Percentiles rank a stretch among this genome's conserved stretches.
Conservation (phyloP, 2,329 filamentous ascomycete species). For the Colletotrichum shisoi region DNA sequence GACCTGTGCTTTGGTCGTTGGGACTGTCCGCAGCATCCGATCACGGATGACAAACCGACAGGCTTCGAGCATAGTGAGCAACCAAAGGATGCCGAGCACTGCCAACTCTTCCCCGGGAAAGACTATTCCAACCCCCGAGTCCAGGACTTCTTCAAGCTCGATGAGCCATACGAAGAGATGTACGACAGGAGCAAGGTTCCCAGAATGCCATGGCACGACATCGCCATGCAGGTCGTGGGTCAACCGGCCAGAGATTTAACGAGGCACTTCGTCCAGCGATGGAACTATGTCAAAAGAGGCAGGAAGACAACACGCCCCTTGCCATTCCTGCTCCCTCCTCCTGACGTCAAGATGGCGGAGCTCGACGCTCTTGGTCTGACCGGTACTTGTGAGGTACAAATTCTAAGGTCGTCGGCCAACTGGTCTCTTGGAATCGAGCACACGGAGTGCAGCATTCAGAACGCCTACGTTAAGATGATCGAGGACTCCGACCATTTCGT, state of each 20-base stretch:
- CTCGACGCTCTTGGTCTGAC: conserved; percentile 86
- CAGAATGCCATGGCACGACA: conserved; percentile 98
- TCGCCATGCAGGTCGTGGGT: conserved; percentile 96
- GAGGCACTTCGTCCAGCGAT: conserved; percentile 94
- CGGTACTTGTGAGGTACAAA: conserved; percentile 96
- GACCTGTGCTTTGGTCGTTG: conserved; percentile 97
- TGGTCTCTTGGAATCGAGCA: conserved; percentile 93
- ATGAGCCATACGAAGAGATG: conserved; percentile 98
- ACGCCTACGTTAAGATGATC: conserved; percentile 93
- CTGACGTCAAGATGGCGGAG: conserved; percentile 87
- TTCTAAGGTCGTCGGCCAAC: conserved; percentile 84
- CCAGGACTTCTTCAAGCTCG: conserved; percentile 90
- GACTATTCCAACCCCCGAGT: conserved; percentile 97
- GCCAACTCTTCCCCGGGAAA: conserved; percentile 95
- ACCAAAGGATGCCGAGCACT: conserved; percentile 90
- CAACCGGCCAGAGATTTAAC: conserved; percentile 94
- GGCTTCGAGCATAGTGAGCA: conserved; percentile 83
- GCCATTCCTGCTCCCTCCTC: conserved; percentile 90
- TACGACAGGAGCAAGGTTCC: conserved; percentile 89
- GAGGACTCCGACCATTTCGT: conserved; percentile 95
- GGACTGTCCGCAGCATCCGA: conserved; percentile 92
- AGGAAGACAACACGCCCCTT: conserved; percentile 92
- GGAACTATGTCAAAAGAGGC: conserved; percentile 95
- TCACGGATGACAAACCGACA: conserved; percentile 92
- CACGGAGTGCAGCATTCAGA: conserved; percentile 94